Conservation (phyloP, 768 basidiomycete species). For the Russula earlei region DNA sequence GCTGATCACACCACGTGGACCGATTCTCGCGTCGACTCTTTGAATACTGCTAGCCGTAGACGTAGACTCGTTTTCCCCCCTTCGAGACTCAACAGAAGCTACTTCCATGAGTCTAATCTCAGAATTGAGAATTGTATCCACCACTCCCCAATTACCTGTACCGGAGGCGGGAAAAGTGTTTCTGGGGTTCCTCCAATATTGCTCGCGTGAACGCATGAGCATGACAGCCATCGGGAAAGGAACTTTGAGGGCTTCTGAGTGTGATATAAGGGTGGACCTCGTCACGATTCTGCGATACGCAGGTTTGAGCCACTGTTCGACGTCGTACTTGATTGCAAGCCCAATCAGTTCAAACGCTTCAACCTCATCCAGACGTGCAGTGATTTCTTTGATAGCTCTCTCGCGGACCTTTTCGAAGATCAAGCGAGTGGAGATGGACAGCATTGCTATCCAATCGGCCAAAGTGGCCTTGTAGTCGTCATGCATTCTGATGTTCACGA, state of each 20-base stretch:
- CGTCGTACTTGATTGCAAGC: conserved; percentile 18
- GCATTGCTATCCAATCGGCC: conserved; percentile 18
- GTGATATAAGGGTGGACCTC: not conserved
- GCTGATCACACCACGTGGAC: too few relatives aligned
- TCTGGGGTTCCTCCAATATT: not conserved
- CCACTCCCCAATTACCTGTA: too few relatives aligned
- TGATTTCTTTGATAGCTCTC: conserved; percentile 18
- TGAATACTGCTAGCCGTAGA: too few relatives aligned
- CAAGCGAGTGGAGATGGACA: conserved; percentile 15
- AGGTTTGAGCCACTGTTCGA: conserved; percentile 20
- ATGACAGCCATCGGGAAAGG: conserved; percentile 2
- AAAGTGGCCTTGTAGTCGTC: not conserved
- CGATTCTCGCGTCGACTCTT: too few relatives aligned
- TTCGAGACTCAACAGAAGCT: not conserved
- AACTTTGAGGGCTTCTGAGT: not conserved
- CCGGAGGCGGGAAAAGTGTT: not conserved
- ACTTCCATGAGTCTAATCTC: not conserved
- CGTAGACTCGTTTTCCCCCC: too few relatives aligned
- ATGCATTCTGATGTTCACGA: conserved; percentile 11
- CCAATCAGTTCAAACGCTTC: conserved; percentile 18
- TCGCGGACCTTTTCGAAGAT: conserved; percentile 13
- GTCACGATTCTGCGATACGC: conserved; percentile 10
- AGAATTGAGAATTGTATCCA: not conserved
- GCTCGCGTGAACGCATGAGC: conserved; percentile 13
- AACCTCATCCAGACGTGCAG: not conserved